Evolutionary conservation across 1,284 basidiomycete genomes (phyloP).

Genomic region (Entoloma clypeatum): DNA sequence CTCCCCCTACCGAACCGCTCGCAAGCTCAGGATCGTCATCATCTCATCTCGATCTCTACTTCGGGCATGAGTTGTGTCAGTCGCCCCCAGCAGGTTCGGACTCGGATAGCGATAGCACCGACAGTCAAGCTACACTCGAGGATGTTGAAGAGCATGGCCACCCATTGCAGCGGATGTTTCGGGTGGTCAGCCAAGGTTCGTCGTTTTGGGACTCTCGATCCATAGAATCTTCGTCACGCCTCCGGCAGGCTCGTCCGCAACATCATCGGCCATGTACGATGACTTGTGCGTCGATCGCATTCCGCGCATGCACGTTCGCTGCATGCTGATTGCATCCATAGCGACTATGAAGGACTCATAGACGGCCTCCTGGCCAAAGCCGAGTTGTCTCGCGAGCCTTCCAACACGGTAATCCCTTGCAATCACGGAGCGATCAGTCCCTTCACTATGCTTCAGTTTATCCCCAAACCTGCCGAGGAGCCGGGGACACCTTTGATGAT

Average conservation of each 20-base stretch:
- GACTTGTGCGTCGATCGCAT: slow-evolving; percentile 18
- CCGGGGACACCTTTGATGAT: slow-evolving; percentile 31
- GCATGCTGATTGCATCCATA: slow-evolving; percentile 6
- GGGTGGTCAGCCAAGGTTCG: slow-evolving; percentile 13
- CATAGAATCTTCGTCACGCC: slow-evolving; percentile 11
- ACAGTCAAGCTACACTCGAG: slow-evolving; percentile 21
- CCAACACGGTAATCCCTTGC: slow-evolving; percentile 15
- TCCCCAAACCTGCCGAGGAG: slow-evolving; percentile 18
- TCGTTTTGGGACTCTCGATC: slow-evolving; percentile 14
- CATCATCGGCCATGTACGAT: slow-evolving; percentile 21
- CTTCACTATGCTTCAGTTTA: slow-evolving; percentile 11
- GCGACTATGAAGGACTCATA: slow-evolving; percentile 23
- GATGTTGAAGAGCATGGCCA: slow-evolving; percentile 19
- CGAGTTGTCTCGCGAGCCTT: slow-evolving; percentile 8
- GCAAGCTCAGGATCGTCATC: background rate
- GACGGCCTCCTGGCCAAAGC: slow-evolving; percentile 19
- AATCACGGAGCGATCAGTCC: background rate
- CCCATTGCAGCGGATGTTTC: slow-evolving; percentile 21
- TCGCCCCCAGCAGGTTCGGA: slow-evolving; percentile 20
- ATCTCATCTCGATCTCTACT: slow-evolving; percentile 10
- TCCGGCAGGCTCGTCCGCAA: slow-evolving; percentile 19
- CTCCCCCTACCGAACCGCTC: background rate
- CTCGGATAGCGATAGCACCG: slow-evolving; percentile 18
- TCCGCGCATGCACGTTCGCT: background rate
- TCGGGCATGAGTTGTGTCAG: slow-evolving; percentile 10